Evolutionary conservation across 2,329 filamentous ascomycete genomes (phyloP).

Genomic region (Tympanopsis confertula): DNA sequence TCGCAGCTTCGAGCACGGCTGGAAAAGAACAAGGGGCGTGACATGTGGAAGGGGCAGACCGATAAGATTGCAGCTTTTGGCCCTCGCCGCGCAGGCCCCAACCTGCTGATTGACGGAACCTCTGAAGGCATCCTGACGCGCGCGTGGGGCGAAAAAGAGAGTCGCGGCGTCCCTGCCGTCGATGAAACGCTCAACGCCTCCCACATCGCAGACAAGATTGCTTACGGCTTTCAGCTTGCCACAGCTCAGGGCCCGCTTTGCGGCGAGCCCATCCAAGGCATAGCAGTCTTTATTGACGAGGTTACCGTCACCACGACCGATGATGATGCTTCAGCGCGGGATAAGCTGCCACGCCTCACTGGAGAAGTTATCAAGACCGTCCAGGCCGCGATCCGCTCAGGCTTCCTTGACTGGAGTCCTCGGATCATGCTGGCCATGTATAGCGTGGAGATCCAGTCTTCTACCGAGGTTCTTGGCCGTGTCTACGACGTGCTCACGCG

Average conservation of each 20-base stretch:
- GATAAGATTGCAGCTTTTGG: slow-evolving; percentile 85
- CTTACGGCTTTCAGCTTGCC: slow-evolving; percentile 87
- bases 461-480: slow-evolving; percentile 84
- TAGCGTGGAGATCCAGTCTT: slow-evolving; percentile 91
- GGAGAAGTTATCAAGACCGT: slow-evolving; percentile 88
- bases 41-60: slow-evolving; percentile 66
- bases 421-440: slow-evolving; percentile 97
- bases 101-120: slow-evolving; percentile 78
- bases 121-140: slow-evolving; percentile 58
- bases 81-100: slow-evolving; percentile 72
- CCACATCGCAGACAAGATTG: slow-evolving; percentile 79
- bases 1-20: slow-evolving; percentile 58
- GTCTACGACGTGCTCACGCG: slow-evolving; percentile 96
- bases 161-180: slow-evolving; percentile 16
- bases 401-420: slow-evolving; percentile 90
- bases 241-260: slow-evolving; percentile 83
- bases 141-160: slow-evolving; percentile 10
- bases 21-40: slow-evolving; percentile 60
- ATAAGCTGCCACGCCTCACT: slow-evolving; percentile 69
- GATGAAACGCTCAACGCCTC: slow-evolving; percentile 41
- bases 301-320: slow-evolving; percentile 50
- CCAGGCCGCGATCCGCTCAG: slow-evolving; percentile 70
- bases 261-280: slow-evolving; percentile 82
- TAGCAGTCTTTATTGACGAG: slow-evolving; percentile 82
- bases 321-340: slow-evolving; percentile 38